These are phyloP conservation scores for Trichaptum fuscoviolaceum DNA, from an alignment of 768 basidiomycete species.

Conservation along the genomic window DNA sequence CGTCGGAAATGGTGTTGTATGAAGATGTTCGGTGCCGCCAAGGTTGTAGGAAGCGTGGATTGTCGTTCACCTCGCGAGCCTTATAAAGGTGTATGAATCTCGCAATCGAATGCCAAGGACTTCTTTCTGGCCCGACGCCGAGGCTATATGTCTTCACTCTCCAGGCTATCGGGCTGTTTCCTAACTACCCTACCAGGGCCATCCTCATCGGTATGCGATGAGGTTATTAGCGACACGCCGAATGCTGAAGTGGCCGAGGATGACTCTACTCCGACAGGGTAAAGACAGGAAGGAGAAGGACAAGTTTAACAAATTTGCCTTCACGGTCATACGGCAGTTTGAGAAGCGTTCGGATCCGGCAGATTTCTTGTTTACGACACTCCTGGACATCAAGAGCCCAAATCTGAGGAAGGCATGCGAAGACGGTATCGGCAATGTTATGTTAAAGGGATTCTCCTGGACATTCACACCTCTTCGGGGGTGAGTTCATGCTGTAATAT, in stretches of 20 bases:
- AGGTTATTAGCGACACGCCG: background rate
- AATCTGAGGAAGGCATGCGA: conserved; percentile 54
- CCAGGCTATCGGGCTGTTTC: background rate
- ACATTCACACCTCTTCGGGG: conserved; percentile 50
- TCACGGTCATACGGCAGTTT: conserved; percentile 22
- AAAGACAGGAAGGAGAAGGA: background rate
- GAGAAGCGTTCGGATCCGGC: conserved; percentile 12
- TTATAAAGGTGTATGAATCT: too few species aligned
- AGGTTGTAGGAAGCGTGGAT: too few species aligned
- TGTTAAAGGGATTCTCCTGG: conserved; percentile 61
- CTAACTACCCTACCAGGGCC: background rate
- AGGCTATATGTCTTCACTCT: background rate
- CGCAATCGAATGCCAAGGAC: too few species aligned
- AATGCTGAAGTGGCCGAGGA: background rate
- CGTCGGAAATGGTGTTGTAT: too few species aligned
- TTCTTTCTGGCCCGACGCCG: too few species aligned
- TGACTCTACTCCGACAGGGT: background rate
- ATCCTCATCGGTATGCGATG: background rate
- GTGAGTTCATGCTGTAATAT: too few species aligned
- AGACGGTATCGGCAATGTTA: conserved; percentile 50
- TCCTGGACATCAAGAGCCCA: conserved; percentile 42
- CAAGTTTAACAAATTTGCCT: conserved; percentile 20
- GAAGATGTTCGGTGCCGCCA: too few species aligned
- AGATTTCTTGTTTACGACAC: conserved; percentile 19
- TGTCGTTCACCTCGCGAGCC: too few species aligned